These are phyloP conservation scores for Gossypium turneri DNA, from an alignment of 345 rosid genomes.

Conservation along the genomic window DNA sequence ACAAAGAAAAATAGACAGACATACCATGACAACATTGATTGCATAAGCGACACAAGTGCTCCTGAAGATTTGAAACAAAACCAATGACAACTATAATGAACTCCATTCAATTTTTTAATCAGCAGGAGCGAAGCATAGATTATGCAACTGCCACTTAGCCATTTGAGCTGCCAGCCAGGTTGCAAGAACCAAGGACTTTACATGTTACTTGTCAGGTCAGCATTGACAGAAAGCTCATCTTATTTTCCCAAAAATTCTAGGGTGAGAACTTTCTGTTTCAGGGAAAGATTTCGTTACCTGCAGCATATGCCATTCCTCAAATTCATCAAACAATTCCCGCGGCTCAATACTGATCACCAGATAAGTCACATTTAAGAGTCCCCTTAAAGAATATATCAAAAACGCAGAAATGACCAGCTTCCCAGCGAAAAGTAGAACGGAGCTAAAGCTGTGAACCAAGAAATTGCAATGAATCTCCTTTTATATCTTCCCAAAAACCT, in stretches of 20 bases:
- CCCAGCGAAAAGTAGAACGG: conserved; percentile 16
- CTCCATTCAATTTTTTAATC: not conserved
- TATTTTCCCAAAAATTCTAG: not conserved
- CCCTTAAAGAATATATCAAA: conserved; percentile 5
- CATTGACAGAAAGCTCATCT: not conserved
- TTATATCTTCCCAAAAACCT: conserved; percentile 23
- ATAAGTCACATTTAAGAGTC: conserved; percentile 23
- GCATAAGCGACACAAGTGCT: conserved; percentile 80
- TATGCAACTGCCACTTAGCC: conserved; percentile 12
- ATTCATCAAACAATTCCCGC: conserved; percentile 88
- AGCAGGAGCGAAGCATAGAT: conserved; percentile 1
- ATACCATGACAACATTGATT: conserved; percentile 76
- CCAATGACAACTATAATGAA: not conserved
- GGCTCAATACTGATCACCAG: conserved; percentile 68
- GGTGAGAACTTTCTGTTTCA: conserved; percentile 8
- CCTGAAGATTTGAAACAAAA: conserved; percentile 46
- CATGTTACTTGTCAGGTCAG: conserved; percentile 8
- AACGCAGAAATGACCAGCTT: conserved; percentile 15
- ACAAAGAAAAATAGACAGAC: conserved; percentile 18
- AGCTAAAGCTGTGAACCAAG: conserved; percentile 5
- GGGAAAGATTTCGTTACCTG: conserved; percentile 56
- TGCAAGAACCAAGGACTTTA: not conserved
- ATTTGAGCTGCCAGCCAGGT: conserved; percentile 2
- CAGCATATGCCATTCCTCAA: conserved; percentile 99
- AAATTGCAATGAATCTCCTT: conserved; percentile 15